Evolutionary conservation across 768 basidiomycete species (phyloP).

Genomic region (Leucosporidium yakuticum): DNA sequence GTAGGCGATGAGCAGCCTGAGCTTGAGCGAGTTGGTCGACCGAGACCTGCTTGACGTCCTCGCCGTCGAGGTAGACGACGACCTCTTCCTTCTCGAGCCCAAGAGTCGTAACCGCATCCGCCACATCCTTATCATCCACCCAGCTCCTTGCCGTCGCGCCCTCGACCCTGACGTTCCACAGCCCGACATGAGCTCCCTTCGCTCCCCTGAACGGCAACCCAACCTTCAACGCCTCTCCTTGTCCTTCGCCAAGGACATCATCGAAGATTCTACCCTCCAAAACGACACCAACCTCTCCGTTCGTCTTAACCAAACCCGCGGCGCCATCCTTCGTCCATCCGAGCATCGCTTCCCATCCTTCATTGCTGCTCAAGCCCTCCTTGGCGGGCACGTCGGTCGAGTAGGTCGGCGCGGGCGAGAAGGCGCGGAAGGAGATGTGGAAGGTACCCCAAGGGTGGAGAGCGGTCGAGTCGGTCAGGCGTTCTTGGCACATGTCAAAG

Average conservation of each 20-base stretch:
- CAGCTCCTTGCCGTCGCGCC: neutral
- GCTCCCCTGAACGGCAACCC: conserved; percentile 4
- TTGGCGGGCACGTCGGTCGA: conserved; percentile 18
- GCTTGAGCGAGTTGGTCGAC: neutral
- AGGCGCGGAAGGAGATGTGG: conserved; percentile 32
- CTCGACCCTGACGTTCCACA: conserved; percentile 27
- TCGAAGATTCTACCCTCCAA: neutral
- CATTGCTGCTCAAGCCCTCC: neutral
- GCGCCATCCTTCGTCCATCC: conserved; percentile 1
- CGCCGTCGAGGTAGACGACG: conserved; percentile 1
- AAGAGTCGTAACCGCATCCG: conserved; percentile 9
- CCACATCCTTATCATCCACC: conserved; percentile 24
- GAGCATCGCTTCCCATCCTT: neutral
- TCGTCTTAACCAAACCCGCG: conserved; percentile 1
- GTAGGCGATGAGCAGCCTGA: neutral
- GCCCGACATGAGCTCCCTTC: conserved; percentile 25
- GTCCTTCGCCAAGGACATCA: conserved; percentile 4
- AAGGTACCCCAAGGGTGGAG: conserved; percentile 15
- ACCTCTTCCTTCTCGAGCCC: neutral
- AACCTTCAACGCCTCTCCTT: conserved; percentile 17
- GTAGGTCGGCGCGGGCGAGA: conserved; percentile 30
- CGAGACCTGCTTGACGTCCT: neutral
- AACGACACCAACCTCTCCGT: neutral
- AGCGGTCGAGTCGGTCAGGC: neutral
- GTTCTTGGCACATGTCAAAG: conserved; percentile 35